Base-by-base conservation (phyloP, 2,329 filamentous ascomycete species). In the Penicillium sp. region DNA sequence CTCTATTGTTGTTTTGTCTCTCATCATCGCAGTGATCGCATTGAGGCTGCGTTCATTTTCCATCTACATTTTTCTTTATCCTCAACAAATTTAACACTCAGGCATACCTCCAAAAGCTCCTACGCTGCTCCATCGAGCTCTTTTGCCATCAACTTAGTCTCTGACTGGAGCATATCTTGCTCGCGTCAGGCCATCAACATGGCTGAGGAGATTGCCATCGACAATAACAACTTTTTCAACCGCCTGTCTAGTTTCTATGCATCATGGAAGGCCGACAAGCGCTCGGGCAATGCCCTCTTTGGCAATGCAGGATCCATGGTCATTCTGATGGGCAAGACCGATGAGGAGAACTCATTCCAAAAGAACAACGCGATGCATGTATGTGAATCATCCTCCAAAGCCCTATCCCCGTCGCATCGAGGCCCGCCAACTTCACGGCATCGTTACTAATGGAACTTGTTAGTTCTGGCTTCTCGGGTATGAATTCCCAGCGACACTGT, bases 391-490 rank as follows among this genome's bases (percentile, higher is more conserved):
- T 60, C 42, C 34, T 12, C 16, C 12, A 40, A 35, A 23, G 5
- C 34, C 21, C 16, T 25, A n/a, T 44, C 18, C 34, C 15, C 29
- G 23, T 29, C 39, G n/a, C 42, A 10, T 21, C 29, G 16, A 23
- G 1, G 13, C 40, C 21, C 13, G 21, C 9, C 39, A 35, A 25
- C 31, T 32, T 46, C 18, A 46, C 37, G 41, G 27, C 35, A 18
- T 34, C 15, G 25, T 52, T 37, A 42, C 56, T 60, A 52, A 60
- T 27, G n/a, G 16, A 32, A 16, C 35, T 34, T n/a, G 15, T 57
- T 73, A 97, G 92, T 96, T 97, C 76, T 99, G 95, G 95, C 82
- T 99, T 52, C 84, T 99, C 59, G 94, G 94, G 67, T 99, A 99
- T 80, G 94, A 99, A 74, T 99, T 99, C 70, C 94, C 94, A 34